phyloP scores from a whole-genome alignment of 805 yeast genomes.

The Tanozyma kutaoensis region DNA sequence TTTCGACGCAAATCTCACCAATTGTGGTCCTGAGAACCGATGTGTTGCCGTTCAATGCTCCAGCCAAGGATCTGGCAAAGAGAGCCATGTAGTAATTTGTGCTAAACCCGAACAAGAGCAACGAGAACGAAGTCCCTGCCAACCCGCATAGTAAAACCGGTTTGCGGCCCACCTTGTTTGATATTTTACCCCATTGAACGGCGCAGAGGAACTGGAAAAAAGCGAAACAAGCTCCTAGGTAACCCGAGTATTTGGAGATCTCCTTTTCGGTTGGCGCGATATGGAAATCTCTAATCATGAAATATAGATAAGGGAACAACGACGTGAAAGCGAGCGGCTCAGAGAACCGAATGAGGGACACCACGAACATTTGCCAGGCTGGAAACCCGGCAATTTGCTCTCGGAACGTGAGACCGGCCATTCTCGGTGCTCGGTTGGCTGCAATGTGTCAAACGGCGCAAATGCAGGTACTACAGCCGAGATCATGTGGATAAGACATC shows the following conservation, averaged over 20 bases:
- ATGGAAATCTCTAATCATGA: conserved; percentile 47
- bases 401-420: too few species aligned
- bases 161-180: conserved; percentile 46
- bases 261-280: conserved; percentile 34
- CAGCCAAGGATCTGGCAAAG: conserved; percentile 38
- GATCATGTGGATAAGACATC: too few species aligned
- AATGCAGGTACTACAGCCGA: too few species aligned
- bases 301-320: conserved; percentile 49
- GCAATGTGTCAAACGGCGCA: too few species aligned
- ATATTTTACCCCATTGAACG: conserved; percentile 45
- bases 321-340: conserved; percentile 58
- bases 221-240: conserved; percentile 47
- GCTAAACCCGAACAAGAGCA: conserved; percentile 41
- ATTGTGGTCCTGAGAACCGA: conserved; percentile 50
- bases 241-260: conserved; percentile 49
- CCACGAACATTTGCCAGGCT: conserved; percentile 29
- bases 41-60: conserved; percentile 49
- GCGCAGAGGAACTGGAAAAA: conserved; percentile 45
- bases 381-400: conserved; percentile 48
- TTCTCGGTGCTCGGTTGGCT: too few species aligned
- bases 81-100: conserved; percentile 38
- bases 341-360: conserved; percentile 34
- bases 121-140: conserved; percentile 34
- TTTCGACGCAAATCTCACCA: conserved; percentile 46
- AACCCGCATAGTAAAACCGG: conserved; percentile 38